Base-by-base conservation (phyloP, 2,329 filamentous ascomycete species). In the Paracamarosporium sp. region DNA sequence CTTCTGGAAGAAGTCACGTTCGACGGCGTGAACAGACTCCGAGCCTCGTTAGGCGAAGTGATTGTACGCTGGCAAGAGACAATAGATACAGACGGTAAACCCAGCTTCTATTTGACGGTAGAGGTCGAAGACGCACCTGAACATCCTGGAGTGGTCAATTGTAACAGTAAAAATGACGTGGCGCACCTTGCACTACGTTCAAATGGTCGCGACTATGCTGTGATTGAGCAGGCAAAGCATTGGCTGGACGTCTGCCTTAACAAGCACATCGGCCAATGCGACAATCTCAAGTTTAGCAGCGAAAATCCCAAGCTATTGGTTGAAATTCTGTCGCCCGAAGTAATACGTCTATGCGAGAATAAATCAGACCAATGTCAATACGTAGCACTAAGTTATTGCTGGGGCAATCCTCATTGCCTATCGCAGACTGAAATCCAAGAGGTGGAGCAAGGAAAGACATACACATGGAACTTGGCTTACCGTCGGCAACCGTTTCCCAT, bases 361-460 rank as follows among this genome's bases (percentile, higher is more conserved):
- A 41, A 41, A 11, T 12, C 30, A 13, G 50, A 25, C 28, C n/a
- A 13, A 12, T 31, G n/a, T 28, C 24, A 41, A 48, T 57, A 57
- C 25, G 55, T 53, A 17, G 55, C 55, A 22, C 43, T 57, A 44
- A 57, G 50, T 30, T 57, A 57, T 40, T 57, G 55, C 35, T 57
- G 55, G 55, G 55, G 55, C 17, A 28, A 57, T 28, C 4, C n/a
- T 22, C 13, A 46, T 11, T 27, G 2, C 24, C 22, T 53, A n/a
- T 35, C 54, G 48, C 8, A 27, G n/a, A 2, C 41, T 24, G 48
- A 56, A 45, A 27, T 15, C 17, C 20, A 47, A 17, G 46, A 53
- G 17, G 35, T 56, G 5, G 25, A 50, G 22, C 35, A 22, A 36
- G 48, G 55, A 27, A 44, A 33, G 25, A 53, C 48, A 5, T 17